These are phyloP conservation scores for Globisporangium sylvaticum DNA, from an alignment of 352 stramenopile genomes.

Conservation along the genomic window DNA sequence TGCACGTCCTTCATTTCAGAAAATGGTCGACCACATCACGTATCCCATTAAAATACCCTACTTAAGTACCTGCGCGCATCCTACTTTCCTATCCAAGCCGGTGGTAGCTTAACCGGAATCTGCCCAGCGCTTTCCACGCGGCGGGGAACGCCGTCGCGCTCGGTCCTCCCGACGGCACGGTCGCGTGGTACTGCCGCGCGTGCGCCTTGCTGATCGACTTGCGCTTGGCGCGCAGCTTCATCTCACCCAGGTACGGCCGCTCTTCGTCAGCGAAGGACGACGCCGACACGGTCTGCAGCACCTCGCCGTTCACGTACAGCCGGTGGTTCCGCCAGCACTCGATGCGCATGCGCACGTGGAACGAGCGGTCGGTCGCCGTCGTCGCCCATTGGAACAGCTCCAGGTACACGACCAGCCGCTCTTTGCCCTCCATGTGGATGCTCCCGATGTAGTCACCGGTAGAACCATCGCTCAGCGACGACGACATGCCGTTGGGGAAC, in stretches of 20 bases:
- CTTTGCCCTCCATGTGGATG: constrained; percentile 41
- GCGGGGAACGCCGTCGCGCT: neutral
- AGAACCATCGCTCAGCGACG: constrained; percentile 22
- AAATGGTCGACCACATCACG: neutral
- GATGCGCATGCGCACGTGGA: constrained; percentile 40
- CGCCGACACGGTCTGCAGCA: constrained; percentile 29
- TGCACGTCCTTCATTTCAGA: neutral
- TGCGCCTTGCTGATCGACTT: constrained; percentile 29
- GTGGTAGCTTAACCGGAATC: constrained; percentile 32
- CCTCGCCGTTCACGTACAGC: constrained; percentile 42
- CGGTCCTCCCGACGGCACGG: neutral
- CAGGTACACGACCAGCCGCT: constrained; percentile 42
- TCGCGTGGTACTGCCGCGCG: constrained; percentile 15
- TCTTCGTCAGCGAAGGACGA: constrained; percentile 35
- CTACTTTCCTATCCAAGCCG: constrained; percentile 5
- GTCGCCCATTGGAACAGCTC: constrained; percentile 48
- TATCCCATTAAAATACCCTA: neutral
- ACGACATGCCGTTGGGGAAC: constrained; percentile 47
- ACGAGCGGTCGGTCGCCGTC: constrained; percentile 22
- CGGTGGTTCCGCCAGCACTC: constrained; percentile 38
- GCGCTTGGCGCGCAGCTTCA: constrained; percentile 45
- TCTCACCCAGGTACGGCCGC: constrained; percentile 39
- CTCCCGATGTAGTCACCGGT: constrained; percentile 59
- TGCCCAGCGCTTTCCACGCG: constrained; percentile 30
- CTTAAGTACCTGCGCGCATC: neutral